Evolutionary conservation across 805 yeast genomes (phyloP).

Genomic region (Kazachstania africana): DNA sequence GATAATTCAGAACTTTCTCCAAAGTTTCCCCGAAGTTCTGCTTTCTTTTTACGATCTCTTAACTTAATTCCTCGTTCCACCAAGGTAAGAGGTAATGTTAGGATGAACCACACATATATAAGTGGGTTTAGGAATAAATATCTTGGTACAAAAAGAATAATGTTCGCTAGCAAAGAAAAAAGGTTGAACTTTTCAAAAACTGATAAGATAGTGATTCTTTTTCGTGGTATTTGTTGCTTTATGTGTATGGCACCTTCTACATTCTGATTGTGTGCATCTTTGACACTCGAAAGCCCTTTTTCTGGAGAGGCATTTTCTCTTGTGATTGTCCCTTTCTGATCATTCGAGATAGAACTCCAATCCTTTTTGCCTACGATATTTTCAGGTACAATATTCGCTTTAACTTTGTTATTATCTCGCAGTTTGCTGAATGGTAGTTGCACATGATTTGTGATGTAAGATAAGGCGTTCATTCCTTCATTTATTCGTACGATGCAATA

Average conservation of each 20-base stretch:
- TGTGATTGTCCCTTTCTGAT: too few species aligned
- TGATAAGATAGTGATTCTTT: too few species aligned
- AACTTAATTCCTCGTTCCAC: slow-evolving; percentile 21
- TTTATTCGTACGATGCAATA: too few species aligned
- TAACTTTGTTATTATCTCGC: too few species aligned
- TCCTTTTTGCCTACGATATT: background rate
- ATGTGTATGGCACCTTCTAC: too few species aligned
- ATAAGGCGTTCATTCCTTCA: slow-evolving; percentile 14
- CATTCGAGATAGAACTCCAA: background rate
- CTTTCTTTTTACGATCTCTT: slow-evolving; percentile 3
- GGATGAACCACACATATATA: slow-evolving; percentile 35
- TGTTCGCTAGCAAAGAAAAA: background rate
- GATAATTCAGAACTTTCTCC: too few species aligned
- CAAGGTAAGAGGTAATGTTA: slow-evolving; percentile 44
- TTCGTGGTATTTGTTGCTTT: background rate
- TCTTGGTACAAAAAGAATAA: slow-evolving; percentile 35
- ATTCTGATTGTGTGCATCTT: background rate
- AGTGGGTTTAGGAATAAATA: slow-evolving; percentile 42
- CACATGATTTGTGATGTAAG: slow-evolving; percentile 20
- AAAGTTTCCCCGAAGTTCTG: too few species aligned
- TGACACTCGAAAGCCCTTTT: background rate
- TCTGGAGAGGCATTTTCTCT: background rate
- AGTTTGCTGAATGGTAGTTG: background rate
- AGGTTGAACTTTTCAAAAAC: too few species aligned
- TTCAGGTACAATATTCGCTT: background rate